Conservation (phyloP, 768 basidiomycete genomes). For the Tephrocybe sp. region DNA sequence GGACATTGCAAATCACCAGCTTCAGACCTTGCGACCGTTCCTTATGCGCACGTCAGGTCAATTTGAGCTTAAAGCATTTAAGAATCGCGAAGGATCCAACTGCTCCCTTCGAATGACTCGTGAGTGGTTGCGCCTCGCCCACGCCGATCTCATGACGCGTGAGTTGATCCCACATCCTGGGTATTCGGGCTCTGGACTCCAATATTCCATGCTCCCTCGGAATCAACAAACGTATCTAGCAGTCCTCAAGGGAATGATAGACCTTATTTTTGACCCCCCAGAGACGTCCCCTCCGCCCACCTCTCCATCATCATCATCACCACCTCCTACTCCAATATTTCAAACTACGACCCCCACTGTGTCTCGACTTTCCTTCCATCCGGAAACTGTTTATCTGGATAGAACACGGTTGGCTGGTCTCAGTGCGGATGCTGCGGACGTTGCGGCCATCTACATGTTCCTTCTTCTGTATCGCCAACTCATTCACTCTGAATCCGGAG, state of each 20-base stretch:
- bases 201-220: constrained; percentile 44
- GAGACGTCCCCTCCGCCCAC: constrained; percentile 29
- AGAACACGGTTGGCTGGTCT: constrained; percentile 63
- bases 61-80: constrained; percentile 79
- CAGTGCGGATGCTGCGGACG: constrained; percentile 70
- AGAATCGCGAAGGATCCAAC: constrained; percentile 46
- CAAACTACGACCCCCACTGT: constrained; percentile 20
- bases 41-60: constrained; percentile 75
- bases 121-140: constrained; percentile 61
- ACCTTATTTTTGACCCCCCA: constrained; percentile 62
- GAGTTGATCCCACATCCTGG: constrained; percentile 42
- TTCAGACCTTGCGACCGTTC: constrained; percentile 89
- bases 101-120: constrained; percentile 54
- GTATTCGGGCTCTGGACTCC: constrained; percentile 38
- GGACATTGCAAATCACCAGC: constrained; percentile 97
- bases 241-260: constrained; percentile 57
- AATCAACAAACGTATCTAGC: constrained; percentile 56
- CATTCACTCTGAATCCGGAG: constrained; percentile 44
- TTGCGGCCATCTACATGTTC: constrained; percentile 75
- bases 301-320: constrained; percentile 25
- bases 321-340: constrained; percentile 30
- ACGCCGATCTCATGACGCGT: constrained; percentile 40
- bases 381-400: constrained; percentile 83
- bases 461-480: constrained; percentile 79
- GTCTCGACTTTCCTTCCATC: constrained; percentile 46